Evolutionary conservation across 1,139 yeast genomes (phyloP), one percentile per base, ranked within the genome.

Genomic region (Geotrichum fermentans): DNA sequence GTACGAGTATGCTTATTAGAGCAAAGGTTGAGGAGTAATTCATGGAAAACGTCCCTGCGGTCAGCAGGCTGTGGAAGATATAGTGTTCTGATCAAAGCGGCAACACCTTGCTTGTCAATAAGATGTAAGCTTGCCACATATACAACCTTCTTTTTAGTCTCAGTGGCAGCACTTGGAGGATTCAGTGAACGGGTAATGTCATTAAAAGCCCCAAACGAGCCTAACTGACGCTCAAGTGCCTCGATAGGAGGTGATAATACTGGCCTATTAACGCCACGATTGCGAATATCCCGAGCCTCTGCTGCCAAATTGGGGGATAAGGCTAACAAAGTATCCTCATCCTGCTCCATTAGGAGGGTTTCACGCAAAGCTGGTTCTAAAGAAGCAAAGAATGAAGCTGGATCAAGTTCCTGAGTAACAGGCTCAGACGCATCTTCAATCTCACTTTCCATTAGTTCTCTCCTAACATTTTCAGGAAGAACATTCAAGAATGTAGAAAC

Each of bases 401-500:
- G 52, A 40, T 66, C 70, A 54, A 61, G 51, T 39, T 58, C 67
- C 33, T 50, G 60, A 47, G 38, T 50, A 17, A 51, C 55, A 10
- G 49, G 54, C n/a, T 58, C 69, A 20, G 62, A 68, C 1, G 61
- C 69, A 3, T 59, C 63, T 1, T 61, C 69, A 10, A 65, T 59
- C 28, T 86, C 94, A 52, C 83, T 88, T 36, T 79, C 83, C 40
- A 85, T 65, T 39, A 88, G 79, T 58, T 86, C 95, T 32, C 80
- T 79, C 28, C 96, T 72, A 35, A 89, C 75, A 47, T 73, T 78
- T 5, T 79, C 85, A 0, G 97, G 96, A 17, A 89, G 73, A 0
- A 95, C 94, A 38, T 83, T 80, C 57, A 89, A 71, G 63, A 89
- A 89, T 43, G 83, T 92, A 0, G 89, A 86, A 60, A 84, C 95